Percentiles rank a stretch among this genome's conserved stretches.
Conservation (phyloP, 2,329 filamentous ascomycete genomes). For the Scedosporium boydii region DNA sequence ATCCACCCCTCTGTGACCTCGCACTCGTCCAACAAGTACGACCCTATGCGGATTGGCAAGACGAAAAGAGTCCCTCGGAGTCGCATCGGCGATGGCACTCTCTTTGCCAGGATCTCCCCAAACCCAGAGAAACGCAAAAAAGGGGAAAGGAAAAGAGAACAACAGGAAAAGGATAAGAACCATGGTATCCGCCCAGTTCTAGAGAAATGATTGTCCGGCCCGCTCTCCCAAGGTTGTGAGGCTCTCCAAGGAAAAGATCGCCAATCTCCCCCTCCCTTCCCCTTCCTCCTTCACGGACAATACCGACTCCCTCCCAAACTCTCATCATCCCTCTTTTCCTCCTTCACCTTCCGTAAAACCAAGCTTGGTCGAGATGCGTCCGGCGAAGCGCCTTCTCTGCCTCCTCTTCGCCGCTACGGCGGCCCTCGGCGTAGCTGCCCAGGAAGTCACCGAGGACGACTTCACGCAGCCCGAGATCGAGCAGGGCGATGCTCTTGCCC, state of each 20-base stretch:
- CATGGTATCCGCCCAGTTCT: not conserved
- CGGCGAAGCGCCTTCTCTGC: slow-evolving; percentile 1
- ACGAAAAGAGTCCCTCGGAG: too few species aligned
- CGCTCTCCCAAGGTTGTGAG: not conserved
- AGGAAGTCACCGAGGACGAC: slow-evolving; percentile 1
- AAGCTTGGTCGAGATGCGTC: not conserved
- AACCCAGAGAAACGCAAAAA: not conserved
- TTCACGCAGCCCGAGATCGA: slow-evolving; percentile 3
- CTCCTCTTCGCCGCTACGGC: slow-evolving; percentile 2
- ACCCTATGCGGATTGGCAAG: not conserved
- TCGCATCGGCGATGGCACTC: not conserved
- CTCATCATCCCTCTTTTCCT: not conserved
- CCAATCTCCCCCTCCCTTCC: not conserved
- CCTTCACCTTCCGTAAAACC: not conserved
- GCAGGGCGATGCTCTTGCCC: not conserved
- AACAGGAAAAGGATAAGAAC: slow-evolving; percentile 1
- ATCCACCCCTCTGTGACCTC: not conserved
- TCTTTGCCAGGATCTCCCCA: not conserved
- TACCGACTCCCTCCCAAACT: not conserved
- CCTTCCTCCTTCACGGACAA: not conserved
- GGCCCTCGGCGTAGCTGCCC: slow-evolving; percentile 1
- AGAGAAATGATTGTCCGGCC: slow-evolving; percentile 1
- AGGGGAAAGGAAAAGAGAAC: not conserved
- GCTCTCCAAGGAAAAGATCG: not conserved
- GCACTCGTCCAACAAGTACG: not conserved